Conservation (phyloP, 1,284 basidiomycete genomes). For the Peniophora sp. region DNA sequence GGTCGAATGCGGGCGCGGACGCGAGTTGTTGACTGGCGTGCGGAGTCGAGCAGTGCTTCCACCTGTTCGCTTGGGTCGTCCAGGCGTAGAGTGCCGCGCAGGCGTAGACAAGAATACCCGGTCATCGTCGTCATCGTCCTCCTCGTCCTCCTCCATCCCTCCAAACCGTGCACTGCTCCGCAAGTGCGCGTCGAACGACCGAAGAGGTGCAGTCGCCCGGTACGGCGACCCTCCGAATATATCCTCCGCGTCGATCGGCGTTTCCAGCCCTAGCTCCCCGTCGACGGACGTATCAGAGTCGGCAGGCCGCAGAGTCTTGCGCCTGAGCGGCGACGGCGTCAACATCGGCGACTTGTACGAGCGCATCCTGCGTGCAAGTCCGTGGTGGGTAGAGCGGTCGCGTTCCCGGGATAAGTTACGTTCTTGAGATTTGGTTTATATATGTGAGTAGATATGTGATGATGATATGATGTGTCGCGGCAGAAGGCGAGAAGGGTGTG, state of each 20-base stretch:
- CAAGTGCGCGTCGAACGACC: constrained; percentile 11
- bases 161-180: neutral
- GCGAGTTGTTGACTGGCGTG: constrained; percentile 5
- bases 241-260: constrained; percentile 32
- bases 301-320: constrained; percentile 28
- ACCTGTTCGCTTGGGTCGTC: constrained; percentile 2
- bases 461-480: no score
- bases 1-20: constrained; percentile 18
- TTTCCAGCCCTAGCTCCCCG: constrained; percentile 21
- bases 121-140: constrained; percentile 45
- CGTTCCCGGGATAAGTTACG: no score
- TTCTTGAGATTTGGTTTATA: no score
- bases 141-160: constrained; percentile 23
- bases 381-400: no score
- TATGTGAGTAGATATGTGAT: no score
- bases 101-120: constrained; percentile 37
- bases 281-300: constrained; percentile 10
- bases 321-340: constrained; percentile 52
- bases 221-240: constrained; percentile 47
- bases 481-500: no score
- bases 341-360: constrained; percentile 37
- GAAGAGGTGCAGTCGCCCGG: constrained; percentile 34
- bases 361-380: neutral
- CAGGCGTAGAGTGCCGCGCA: constrained; percentile 19
- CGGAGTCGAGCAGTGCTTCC: constrained; percentile 1